Base-by-base conservation (phyloP, 1,139 yeast species). In the Geotrichum histeridarum region DNA sequence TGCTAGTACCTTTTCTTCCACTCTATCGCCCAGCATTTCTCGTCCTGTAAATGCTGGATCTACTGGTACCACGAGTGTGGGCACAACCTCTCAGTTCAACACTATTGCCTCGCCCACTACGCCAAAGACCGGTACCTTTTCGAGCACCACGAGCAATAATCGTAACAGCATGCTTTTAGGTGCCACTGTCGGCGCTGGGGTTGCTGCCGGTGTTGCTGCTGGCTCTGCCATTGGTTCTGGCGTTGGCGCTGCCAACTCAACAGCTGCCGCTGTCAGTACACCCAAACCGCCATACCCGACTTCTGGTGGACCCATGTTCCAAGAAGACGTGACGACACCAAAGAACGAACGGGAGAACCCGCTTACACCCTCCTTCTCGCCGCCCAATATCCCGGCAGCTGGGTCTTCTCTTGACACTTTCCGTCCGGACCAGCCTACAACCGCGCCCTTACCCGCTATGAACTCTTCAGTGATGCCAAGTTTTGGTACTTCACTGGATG, bases 401-500 rank as follows among this genome's bases (percentile, higher is more conserved):
- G 44, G 44, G 2, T 27, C 44, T 12, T 27, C 44, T 18, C 44
- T 42, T n/a, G 44, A 42, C 33, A n/a, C 12, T 33, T 42, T 12
- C 44, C 12, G 37, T 11, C 37, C 37, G 4, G n/a, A 33, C 12
- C 37, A 2, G n/a, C n/a, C 14, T n/a, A 7, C 37, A n/a, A 8
- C 35, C 11, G n/a, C 37, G 4, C 37, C 37, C 12, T 4, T 33
- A 11, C 37, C 37, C 12, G 4, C 37, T 6, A n/a, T 7, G 12
- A 33, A 6, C 15, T 14, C 18, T 14, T 17, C 39, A 2, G 39
- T 37, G 15, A 37, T 70, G 56, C 65, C 72, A 68, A 85, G 91
- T 0, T 91, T 86, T 72, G 97, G 96, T 0, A 82, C 83, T 0
- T 83, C 95, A 0, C 76, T 93, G 22, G 95, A 86, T 59, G 82